A percentile compares a stretch with the other conserved stretches of the same genome.
Evolutionary conservation across 164 flowering plant genomes (phyloP).

Genomic region (Annona squamosa): DNA sequence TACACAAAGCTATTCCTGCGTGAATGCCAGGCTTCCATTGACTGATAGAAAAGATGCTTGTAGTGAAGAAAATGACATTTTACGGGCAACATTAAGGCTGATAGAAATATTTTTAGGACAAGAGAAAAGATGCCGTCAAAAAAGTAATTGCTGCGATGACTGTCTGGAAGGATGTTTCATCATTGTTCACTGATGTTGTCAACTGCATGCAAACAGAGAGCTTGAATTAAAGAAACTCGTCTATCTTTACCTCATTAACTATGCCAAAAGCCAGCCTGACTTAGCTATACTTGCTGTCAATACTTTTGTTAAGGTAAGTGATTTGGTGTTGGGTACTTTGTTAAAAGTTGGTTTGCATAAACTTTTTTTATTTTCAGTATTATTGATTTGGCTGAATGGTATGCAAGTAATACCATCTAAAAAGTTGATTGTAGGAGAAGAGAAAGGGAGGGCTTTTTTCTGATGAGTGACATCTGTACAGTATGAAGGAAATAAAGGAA

Average conservation of each 20-base stretch:
- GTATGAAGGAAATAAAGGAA: background rate
- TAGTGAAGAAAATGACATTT: background rate
- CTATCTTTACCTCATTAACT: slow-evolving; percentile 91
- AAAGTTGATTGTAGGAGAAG: background rate
- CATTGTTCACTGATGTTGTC: slow-evolving; percentile 93
- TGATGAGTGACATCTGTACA: background rate
- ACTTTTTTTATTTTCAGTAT: too few species aligned
- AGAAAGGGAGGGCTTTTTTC: background rate
- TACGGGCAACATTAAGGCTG: background rate
- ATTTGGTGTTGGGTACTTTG: background rate
- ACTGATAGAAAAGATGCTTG: background rate
- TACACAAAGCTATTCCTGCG: background rate
- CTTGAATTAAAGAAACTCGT: slow-evolving; percentile 96
- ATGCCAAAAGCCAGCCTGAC: slow-evolving; percentile 99
- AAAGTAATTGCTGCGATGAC: slow-evolving; percentile 99
- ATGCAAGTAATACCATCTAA: background rate
- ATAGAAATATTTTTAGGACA: slow-evolving; percentile 52
- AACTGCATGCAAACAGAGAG: slow-evolving; percentile 99
- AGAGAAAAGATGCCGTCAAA: slow-evolving; percentile 98
- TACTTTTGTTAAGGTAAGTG: slow-evolving; percentile 90
- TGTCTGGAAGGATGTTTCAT: slow-evolving; percentile 98
- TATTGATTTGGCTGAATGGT: background rate
- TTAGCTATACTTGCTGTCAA: slow-evolving; percentile 97
- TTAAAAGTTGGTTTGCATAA: background rate
- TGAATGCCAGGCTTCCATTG: background rate